Evolutionary conservation across 2,329 filamentous ascomycete genomes (phyloP).

Genomic region (Penicillium sp.): DNA sequence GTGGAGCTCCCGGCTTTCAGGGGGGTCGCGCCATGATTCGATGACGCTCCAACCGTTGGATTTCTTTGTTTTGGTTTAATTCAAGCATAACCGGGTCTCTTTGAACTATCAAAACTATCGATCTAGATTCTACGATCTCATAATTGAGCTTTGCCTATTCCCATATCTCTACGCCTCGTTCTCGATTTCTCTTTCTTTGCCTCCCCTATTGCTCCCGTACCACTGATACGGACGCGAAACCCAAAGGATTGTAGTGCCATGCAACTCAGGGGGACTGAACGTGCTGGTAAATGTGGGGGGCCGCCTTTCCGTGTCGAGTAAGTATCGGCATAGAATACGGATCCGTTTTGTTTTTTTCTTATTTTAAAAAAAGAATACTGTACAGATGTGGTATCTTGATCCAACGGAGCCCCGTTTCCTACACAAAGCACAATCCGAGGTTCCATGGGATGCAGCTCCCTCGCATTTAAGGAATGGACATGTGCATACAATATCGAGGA

Average conservation of each 20-base stretch:
- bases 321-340: conserved; percentile 6
- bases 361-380: not conserved
- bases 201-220: not conserved
- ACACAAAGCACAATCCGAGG: not conserved
- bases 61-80: not conserved
- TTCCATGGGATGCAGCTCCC: not conserved
- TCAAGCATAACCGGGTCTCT: not conserved
- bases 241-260: conserved; percentile 4
- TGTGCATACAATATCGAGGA: not conserved
- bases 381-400: not conserved
- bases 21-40: conserved; percentile 9
- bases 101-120: not conserved
- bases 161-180: not conserved
- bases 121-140: not conserved
- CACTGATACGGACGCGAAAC: conserved; percentile 13
- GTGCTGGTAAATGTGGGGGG: conserved; percentile 9
- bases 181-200: not conserved
- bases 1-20: conserved; percentile 7
- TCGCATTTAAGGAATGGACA: not conserved
- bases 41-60: conserved; percentile 8
- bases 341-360: not conserved
- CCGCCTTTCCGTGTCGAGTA: conserved; percentile 10
- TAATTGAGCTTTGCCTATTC: not conserved
- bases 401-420: no score
- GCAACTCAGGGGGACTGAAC: conserved; percentile 16